Conservation (phyloP, 345 rosid genomes). For the Zanthoxylum bungeanum region DNA sequence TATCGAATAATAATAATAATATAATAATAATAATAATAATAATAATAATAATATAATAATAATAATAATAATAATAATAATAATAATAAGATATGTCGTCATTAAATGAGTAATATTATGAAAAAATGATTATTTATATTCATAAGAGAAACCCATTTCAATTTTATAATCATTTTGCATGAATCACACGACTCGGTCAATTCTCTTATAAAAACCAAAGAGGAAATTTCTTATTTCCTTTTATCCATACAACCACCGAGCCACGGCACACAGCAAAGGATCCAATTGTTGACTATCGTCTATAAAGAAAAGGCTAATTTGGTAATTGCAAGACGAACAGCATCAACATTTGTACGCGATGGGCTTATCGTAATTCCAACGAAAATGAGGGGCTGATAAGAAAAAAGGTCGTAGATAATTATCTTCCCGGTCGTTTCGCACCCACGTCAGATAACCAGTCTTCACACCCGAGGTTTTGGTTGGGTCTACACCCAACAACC, state of each 20-base stretch:
- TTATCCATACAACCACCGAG: not conserved
- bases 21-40: too few species aligned
- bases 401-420: slow-evolving; percentile 15
- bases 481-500: slow-evolving; percentile 6
- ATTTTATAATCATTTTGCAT: too few species aligned
- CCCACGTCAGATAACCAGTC: slow-evolving; percentile 29
- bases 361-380: slow-evolving; percentile 16
- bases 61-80: too few species aligned
- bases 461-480: slow-evolving; percentile 8
- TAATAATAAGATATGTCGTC: too few species aligned
- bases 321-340: not conserved
- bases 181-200: not conserved
- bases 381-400: not conserved
- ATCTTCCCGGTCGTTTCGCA: slow-evolving; percentile 6
- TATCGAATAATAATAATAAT: too few species aligned
- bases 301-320: not conserved
- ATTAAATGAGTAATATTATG: too few species aligned
- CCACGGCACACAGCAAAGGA: not conserved
- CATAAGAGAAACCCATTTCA: too few species aligned
- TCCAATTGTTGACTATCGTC: not conserved
- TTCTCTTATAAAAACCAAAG: not conserved
- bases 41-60: too few species aligned
- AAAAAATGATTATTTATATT: too few species aligned
- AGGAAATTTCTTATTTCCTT: not conserved
- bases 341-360: not conserved